Evolutionary conservation across 2,329 filamentous ascomycete genomes (phyloP).

Genomic region (Pseudopithomyces chartarum): DNA sequence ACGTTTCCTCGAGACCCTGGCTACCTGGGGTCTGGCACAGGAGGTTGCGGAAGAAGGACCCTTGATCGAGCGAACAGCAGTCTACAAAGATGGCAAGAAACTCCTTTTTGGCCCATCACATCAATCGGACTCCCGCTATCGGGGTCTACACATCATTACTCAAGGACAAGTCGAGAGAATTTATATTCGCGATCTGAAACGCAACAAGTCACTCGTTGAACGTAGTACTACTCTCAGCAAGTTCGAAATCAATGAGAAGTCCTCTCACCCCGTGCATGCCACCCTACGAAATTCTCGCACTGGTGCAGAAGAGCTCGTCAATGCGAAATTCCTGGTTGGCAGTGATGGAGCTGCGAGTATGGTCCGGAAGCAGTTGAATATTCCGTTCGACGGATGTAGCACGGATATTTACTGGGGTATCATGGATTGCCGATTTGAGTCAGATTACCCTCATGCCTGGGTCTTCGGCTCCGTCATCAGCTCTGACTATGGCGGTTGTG

Average conservation of each 20-base stretch:
- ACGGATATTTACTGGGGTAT: constrained; percentile 45
- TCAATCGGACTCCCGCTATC: constrained; percentile 43
- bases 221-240: constrained; percentile 25
- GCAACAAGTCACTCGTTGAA: constrained; percentile 41
- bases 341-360: constrained; percentile 39
- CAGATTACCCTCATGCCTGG: constrained; percentile 25
- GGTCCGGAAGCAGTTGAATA: constrained; percentile 32
- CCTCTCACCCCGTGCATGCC: constrained; percentile 2
- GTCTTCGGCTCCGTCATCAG: constrained; percentile 15
- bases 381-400: constrained; percentile 36
- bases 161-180: constrained; percentile 46
- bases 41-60: constrained; percentile 43
- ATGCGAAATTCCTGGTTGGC: constrained; percentile 41
- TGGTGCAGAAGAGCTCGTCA: constrained; percentile 24
- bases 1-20: constrained; percentile 16
- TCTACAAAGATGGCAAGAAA: constrained; percentile 37
- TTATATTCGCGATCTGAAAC: constrained; percentile 42
- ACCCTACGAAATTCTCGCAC: constrained; percentile 24
- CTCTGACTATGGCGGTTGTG: constrained; percentile 34
- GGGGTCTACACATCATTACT: constrained; percentile 44
- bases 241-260: neutral
- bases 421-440: constrained; percentile 26
- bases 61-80: constrained; percentile 35
- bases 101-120: constrained; percentile 29
- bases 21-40: constrained; percentile 24